Evolutionary conservation across 2,329 filamentous ascomycete species (phyloP), one percentile per base, ranked within the genome.

Genomic region (Diaporthe citriasiana): DNA sequence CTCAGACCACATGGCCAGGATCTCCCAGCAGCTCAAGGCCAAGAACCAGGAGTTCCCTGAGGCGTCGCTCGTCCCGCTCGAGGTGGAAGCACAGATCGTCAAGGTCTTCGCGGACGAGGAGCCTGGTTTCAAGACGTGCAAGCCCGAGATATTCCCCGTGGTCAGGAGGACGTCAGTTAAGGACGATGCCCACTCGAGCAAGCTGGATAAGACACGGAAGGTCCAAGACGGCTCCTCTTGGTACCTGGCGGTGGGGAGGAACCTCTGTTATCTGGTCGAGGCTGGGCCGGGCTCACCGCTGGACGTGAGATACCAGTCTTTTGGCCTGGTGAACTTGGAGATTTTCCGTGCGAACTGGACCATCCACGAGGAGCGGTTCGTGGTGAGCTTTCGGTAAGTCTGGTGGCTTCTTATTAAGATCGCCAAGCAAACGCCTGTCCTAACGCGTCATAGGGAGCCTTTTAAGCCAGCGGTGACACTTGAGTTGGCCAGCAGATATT

Each of bases 311-410:
- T 84, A 87, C n/a, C 83, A 85, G 65, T 84, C 84, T 1, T 89
- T 87, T 74, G 89, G 89, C 1, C 81, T 89, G 35, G 86, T 89
- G 9, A 88, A 85, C 0, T 81, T 91, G 71, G 87, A 88, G 72
- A 83, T 83, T 22, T 86, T 90, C 75, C 84, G 84, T 70, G 87
- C 88, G 1, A 87, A 88, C 42, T 87, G 87, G 77, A 81, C 82
- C 3, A 83, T 84, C 3, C 85, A 89, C 73, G 88, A 90, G 76
- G 89, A 91, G 79, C 83, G 89, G 22, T 90, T 91, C 77, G 84
- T 87, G 47, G 84, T 91, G 77, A 83, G 84, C 38, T 90, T 90
- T 78, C 86, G 88, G 85, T 89, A 56, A 70, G 56, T 33, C 55
- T 13, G 42, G 30, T 27, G 56, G n/a, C 45, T 13, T 8, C 22